These are phyloP conservation scores for Trichoderma lentiforme DNA, from an alignment of 2,329 filamentous ascomycete species.

Conservation along the genomic window DNA sequence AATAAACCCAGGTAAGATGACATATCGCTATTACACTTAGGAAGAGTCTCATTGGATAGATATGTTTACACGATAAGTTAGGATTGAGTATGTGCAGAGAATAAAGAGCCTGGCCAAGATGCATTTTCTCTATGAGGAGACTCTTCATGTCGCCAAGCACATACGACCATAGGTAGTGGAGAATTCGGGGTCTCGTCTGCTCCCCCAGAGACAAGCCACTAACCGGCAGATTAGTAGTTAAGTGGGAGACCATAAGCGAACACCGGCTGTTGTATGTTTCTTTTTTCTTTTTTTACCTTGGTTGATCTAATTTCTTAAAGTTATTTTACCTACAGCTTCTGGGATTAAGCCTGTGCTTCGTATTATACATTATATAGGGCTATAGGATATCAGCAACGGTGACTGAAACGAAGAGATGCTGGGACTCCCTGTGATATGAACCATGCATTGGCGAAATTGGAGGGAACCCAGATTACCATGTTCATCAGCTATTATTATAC, in stretches of 20 bases:
- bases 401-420: too few relatives aligned
- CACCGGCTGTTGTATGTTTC: neutral
- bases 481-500: neutral
- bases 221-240: neutral
- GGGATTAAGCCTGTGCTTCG: neutral
- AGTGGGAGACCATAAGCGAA: neutral
- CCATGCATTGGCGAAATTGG: too few relatives aligned
- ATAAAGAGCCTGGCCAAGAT: neutral
- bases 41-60: too few relatives aligned
- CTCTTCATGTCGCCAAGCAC: neutral
- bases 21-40: too few relatives aligned
- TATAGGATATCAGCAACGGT: too few relatives aligned
- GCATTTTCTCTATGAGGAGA: neutral
- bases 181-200: neutral
- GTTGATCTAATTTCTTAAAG: neutral
- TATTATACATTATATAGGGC: too few relatives aligned
- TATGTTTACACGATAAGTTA: too few relatives aligned
- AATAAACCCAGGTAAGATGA: too few relatives aligned
- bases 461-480: neutral
- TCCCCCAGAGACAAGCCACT: neutral
- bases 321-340: neutral
- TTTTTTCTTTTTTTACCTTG: neutral
- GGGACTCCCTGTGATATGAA: too few relatives aligned
- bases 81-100: too few relatives aligned
- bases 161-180: neutral